Conservation (phyloP, 2,329 filamentous ascomycete species). For the Ustulina deusta region DNA sequence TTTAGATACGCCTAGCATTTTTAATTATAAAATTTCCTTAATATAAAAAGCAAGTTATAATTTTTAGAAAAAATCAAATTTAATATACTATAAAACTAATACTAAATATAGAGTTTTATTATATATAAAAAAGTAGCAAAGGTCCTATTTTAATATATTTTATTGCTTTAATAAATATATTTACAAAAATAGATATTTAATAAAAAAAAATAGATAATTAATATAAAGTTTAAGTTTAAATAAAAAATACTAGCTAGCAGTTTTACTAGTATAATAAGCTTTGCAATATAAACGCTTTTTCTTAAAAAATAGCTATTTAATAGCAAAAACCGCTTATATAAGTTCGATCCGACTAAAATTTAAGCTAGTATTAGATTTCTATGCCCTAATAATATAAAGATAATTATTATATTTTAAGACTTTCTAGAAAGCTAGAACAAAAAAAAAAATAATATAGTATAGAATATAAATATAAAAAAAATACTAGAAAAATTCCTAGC, state of each 20-base stretch:
- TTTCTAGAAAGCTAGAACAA: neutral
- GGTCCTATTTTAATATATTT: neutral
- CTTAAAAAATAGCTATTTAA: neutral
- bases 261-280: slow-evolving; percentile 4
- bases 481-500: neutral
- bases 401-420: neutral
- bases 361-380: neutral
- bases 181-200: neutral
- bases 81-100: neutral
- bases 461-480: neutral
- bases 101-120: neutral
- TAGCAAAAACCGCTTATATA: neutral
- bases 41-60: neutral
- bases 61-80: neutral
- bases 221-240: slow-evolving; percentile 2
- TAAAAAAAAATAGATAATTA: neutral
- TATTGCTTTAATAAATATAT: neutral
- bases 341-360: neutral
- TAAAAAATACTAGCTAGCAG: neutral
- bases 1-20: neutral
- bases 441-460: neutral
- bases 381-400: neutral
- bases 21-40: neutral
- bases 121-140: neutral
- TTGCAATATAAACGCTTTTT: neutral